Evolutionary conservation across 2,329 filamentous ascomycete genomes (phyloP), one percentile per base, ranked within the genome.

Genomic region (Pseudogymnoascus sp.): DNA sequence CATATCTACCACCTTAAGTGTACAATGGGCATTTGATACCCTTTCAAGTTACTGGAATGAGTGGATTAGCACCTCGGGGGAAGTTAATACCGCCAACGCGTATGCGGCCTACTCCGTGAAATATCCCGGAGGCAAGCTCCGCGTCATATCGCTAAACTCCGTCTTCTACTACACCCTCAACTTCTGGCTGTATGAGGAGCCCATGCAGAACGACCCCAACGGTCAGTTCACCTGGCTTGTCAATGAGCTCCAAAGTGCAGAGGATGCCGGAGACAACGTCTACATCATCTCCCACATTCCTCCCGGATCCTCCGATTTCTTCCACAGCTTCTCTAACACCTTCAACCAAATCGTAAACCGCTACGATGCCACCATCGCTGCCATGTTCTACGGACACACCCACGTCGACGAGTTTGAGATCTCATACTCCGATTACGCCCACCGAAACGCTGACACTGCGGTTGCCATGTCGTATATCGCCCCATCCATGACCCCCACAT

Each of bases 81-180:
- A 73, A 14, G 65, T 62, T 4, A 71, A 41, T 21, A 69, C 71
- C 3, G 67, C 68, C 23, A 66, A 74, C 21, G 28, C 19, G 28
- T 75, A 73, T 64, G 77, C 75, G 41, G 72, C 71, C n/a, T 78
- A 78, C 62, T 75, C 76, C 1, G 70, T 72, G 48, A 68, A 75
- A 19, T 68, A 74, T 4, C 31, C 48, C 6, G 63, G 66, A 37
- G 71, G 67, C 37, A 73, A 75, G 21, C 71, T 79, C 6, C 73
- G 74, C 16, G 72, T 79, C 48, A 79, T 79, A 63, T 78, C 77
- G 4, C 71, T 78, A 65, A 79, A 79, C 69, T 77, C 74, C 48
- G 75, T 77, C 63, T 72, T 78, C 64, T 79, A 76, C 67, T 79
- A 78, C 68, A 75, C 69, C 19, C 69, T 73, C 62, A 79, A 79